These are phyloP conservation scores for Lasiodiplodia hormozganensis DNA, from an alignment of 2,329 filamentous ascomycete species.

Conservation along the genomic window DNA sequence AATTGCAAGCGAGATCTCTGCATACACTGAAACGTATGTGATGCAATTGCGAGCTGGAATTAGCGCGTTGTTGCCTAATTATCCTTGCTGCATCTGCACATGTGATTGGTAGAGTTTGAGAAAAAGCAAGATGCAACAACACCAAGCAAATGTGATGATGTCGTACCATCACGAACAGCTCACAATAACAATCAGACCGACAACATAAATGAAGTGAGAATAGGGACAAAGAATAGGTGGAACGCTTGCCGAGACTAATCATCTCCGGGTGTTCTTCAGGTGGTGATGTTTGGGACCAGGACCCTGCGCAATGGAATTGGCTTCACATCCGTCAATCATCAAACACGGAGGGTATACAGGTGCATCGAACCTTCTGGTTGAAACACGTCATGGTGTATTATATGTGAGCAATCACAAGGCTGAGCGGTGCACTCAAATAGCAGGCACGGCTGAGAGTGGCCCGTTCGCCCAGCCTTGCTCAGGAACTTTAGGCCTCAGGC, in stretches of 20 bases:
- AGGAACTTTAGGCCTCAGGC: not conserved
- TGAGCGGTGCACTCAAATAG: not conserved
- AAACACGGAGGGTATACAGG: not conserved
- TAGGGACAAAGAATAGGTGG: not conserved
- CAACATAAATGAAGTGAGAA: not conserved
- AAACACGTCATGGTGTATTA: not conserved
- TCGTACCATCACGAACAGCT: not conserved
- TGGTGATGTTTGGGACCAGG: not conserved
- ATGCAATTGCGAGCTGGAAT: not conserved
- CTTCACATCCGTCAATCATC: not conserved
- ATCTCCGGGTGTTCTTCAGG: not conserved
- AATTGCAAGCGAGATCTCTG: not conserved
- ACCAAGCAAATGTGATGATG: not conserved
- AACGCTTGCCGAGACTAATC: not conserved
- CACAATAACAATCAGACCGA: not conserved
- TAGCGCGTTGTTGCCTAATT: not conserved
- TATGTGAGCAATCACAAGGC: not conserved
- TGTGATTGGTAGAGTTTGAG: not conserved
- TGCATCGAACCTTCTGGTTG: not conserved
- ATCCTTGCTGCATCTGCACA: not conserved
- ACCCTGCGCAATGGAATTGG: not conserved
- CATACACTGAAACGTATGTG: not conserved
- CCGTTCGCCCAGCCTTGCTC: constrained; percentile 3
- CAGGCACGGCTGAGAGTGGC: not conserved
- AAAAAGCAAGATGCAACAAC: not conserved